Evolutionary conservation across 2,329 filamentous ascomycete genomes (phyloP), one percentile per base, ranked within the genome.

Genomic region (Neocucurbitaria cava): DNA sequence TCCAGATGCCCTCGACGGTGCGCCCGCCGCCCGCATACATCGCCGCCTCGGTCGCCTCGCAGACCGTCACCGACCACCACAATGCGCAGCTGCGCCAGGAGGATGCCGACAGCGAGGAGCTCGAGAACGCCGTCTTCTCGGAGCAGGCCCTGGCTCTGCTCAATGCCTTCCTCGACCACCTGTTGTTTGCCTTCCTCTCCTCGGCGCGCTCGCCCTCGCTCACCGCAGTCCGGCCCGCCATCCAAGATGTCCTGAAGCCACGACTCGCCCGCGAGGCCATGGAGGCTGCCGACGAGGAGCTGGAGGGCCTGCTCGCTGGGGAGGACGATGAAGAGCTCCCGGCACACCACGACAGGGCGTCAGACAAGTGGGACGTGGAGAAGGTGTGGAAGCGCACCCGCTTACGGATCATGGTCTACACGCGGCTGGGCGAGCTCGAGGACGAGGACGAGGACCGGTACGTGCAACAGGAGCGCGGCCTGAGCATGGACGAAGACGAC

Each of bases 401-500:
- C 49, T 79, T 99, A 67, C 87, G 95, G 56, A 96, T 95, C 75
- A 99, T 99, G 95, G 94, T 99, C 20, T 98, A 98, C 74, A 98
- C 93, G 8, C 93, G 95, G 8, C 81, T 99, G 6, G 95, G 95
- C 40, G 94, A 99, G 71, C 88, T 99, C 84, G 96, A 99, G 75
- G 95, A 99, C 77, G 93, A 98, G 64, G 95, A 99, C 62, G 95
- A 98, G 75, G 94, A 97, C 70, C 87, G 88, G 46, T 91, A 91
- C 69, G 90, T 96, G 72, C 87, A 92, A 61, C 87, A 92, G 66
- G 92, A 95, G 62, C 80, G 77, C 56, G 78, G 81, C 48, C 75
- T 82, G 28, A 89, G 88, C 52, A 83, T 87, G 43, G 89, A 75
- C 52, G 66, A 72, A 1, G 69, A 70, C 49, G 66, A 68, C 2